Evolutionary conservation across 2,329 filamentous ascomycete genomes (phyloP), one percentile per base, ranked within the genome.

Genomic region (Arachnopeziza araneosa): DNA sequence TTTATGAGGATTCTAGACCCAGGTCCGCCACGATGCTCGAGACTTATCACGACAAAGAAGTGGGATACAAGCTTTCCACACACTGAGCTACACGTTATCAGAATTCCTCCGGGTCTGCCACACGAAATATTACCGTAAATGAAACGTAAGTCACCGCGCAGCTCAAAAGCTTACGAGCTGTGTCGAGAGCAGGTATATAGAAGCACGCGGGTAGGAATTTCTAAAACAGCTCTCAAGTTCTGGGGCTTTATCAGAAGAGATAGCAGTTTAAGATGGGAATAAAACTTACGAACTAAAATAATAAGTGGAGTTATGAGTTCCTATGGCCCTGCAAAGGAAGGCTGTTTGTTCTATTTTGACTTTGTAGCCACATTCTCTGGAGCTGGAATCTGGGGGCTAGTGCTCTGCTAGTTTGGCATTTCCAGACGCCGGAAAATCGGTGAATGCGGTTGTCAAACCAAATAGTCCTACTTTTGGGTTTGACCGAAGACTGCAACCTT

Each of bases 231-330:
- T n/a, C n/a, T n/a, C n/a, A n/a, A n/a, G n/a, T n/a, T n/a, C n/a
- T n/a, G n/a, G n/a, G n/a, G n/a, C n/a, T n/a, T n/a, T n/a, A n/a
- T n/a, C n/a, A n/a, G n/a, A n/a, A n/a, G n/a, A n/a, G n/a, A n/a
- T n/a, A n/a, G n/a, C n/a, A n/a, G n/a, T n/a, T n/a, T n/a, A n/a
- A n/a, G n/a, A n/a, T n/a, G n/a, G n/a, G n/a, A n/a, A n/a, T n/a
- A n/a, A n/a, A n/a, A n/a, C n/a, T n/a, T n/a, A n/a, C 89, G 26
- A 86, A 66, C 86, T 71, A 89, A 89, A 23, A 89, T 76, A 36
- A 89, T 76, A 23, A 88, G 74, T 1, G 86, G 85, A 61, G 88
- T 88, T 3, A 63, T 76, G 0, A 83, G 81, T 60, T 67, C 71
- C 30, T 72, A 71, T 2, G 67, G 57, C 24, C 75, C 73, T 74